A percentile compares a stretch with the other conserved stretches of the same genome.
These are phyloP conservation scores for Saksenaea oblongispora DNA, from an alignment of 371 early-diverging fungal species.

Conservation along the genomic window DNA sequence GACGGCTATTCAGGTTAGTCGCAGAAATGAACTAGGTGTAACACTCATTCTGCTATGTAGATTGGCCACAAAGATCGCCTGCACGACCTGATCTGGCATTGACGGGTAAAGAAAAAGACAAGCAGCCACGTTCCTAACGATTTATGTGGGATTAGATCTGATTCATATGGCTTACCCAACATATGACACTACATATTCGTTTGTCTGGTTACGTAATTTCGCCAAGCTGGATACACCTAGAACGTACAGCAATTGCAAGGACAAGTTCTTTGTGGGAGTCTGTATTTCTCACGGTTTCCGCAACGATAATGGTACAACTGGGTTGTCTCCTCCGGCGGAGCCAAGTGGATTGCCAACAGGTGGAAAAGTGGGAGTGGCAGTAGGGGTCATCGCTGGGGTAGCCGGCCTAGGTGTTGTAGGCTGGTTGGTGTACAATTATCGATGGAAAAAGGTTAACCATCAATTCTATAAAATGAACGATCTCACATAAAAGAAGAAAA, in stretches of 20 bases:
- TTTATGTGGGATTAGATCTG: not conserved
- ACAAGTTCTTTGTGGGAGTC: not conserved
- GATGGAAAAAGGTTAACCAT: not conserved
- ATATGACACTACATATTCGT: conserved; percentile 28
- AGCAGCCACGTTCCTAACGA: not conserved
- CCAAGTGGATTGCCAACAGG: conserved; percentile 24
- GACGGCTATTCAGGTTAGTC: conserved; percentile 24
- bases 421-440: conserved; percentile 13
- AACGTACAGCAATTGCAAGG: not conserved
- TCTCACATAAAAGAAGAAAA: not conserved
- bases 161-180: conserved; percentile 46
- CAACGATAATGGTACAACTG: not conserved
- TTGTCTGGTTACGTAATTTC: conserved; percentile 46
- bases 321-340: not conserved
- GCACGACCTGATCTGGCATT: conserved; percentile 44
- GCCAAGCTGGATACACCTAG: conserved; percentile 25
- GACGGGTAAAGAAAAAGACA: conserved; percentile 12
- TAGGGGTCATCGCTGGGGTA: conserved; percentile 39
- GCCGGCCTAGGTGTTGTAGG: conserved; percentile 17
- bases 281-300: not conserved
- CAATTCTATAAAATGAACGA: not conserved
- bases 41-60: conserved; percentile 11
- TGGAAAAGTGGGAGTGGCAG: conserved; percentile 40
- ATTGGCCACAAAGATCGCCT: conserved; percentile 36
- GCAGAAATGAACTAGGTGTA: not conserved